Conservation (phyloP, 139 green algal species). For the Zygnema circumcarinatum region DNA sequence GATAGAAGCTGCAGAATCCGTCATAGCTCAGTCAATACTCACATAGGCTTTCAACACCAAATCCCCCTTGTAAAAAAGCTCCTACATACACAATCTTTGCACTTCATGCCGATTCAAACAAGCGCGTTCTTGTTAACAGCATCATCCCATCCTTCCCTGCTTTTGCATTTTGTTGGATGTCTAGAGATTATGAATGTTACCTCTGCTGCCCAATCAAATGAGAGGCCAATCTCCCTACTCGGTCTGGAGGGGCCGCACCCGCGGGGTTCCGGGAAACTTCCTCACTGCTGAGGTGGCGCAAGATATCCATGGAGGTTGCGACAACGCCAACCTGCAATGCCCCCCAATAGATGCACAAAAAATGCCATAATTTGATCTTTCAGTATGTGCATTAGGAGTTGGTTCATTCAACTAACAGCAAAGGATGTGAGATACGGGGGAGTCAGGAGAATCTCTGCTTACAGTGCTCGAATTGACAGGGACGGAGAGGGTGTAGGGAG, state of each 20-base stretch:
- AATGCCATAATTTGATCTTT: background rate
- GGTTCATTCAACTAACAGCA: background rate
- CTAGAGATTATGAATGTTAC: too few relatives aligned
- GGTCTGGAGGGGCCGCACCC: constrained; percentile 62
- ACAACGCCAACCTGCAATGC: constrained; percentile 25
- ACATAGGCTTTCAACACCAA: background rate
- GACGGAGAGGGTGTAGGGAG: too few relatives aligned
- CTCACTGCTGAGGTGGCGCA: constrained; percentile 65
- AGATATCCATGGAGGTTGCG: constrained; percentile 64
- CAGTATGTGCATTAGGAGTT: background rate
- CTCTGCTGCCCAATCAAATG: constrained; percentile 72
- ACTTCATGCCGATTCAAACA: too few relatives aligned
- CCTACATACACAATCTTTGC: too few relatives aligned
- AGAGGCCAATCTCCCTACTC: constrained; percentile 74
- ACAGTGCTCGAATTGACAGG: too few relatives aligned
- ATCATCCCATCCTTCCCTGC: too few relatives aligned
- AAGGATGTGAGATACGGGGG: background rate
- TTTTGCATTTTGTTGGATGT: too few relatives aligned
- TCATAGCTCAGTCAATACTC: background rate
- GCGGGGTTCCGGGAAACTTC: constrained; percentile 61
- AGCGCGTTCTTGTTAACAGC: too few relatives aligned
- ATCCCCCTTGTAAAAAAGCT: too few relatives aligned
- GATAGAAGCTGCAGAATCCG: constrained; percentile 75
- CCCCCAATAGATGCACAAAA: background rate
- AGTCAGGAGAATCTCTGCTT: background rate